Evolutionary conservation across 1,139 yeast genomes (phyloP), one percentile per base, ranked within the genome.

Genomic region (Blastobotrys capitulatus): DNA sequence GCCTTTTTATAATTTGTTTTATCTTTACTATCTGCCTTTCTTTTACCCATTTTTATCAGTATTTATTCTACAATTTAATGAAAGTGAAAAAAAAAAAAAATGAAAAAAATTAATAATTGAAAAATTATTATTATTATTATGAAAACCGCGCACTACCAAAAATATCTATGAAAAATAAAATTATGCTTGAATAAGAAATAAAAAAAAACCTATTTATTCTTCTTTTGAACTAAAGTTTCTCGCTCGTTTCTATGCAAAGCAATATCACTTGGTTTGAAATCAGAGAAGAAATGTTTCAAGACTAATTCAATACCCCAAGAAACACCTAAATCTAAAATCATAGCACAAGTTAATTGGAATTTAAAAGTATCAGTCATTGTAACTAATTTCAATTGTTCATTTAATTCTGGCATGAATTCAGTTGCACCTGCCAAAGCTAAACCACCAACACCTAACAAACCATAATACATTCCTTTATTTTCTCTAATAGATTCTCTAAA

Each of bases 381-480:
- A 46, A 94, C 98, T 66, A 92, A 86, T 65, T 83, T 82, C 82
- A 92, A 81, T 18, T 87, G 87, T 65, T 86, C 92, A 65, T 92
- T 92, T 63, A 94, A 71, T 72, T 94, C 99, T 32, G 98, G 98
- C 60, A 90, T 67, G 63, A 92, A 86, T 68, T 94, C 99, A 27
- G 97, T 89, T 8, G 97, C 83, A 25, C 98, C 96, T 16, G 95
- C 79, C 54, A 92, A 70, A 1, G 97, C 95, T 61, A 92, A 77
- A 39, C 78, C 88, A 35, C 95, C 86, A 60, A 92, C 97, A 57
- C 96, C 96, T 43, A 92, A 67, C 54, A 92, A 76, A 27, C 99
- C 98, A 63, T 87, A 92, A 72, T 85, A 92, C 98, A 92, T 92
- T 57, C 97, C 97, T 72, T 83, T 87, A 73, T 92, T 92, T 68